Evolutionary conservation across 2,329 filamentous ascomycete species (phyloP).

Genomic region (Fusarium aywerte): DNA sequence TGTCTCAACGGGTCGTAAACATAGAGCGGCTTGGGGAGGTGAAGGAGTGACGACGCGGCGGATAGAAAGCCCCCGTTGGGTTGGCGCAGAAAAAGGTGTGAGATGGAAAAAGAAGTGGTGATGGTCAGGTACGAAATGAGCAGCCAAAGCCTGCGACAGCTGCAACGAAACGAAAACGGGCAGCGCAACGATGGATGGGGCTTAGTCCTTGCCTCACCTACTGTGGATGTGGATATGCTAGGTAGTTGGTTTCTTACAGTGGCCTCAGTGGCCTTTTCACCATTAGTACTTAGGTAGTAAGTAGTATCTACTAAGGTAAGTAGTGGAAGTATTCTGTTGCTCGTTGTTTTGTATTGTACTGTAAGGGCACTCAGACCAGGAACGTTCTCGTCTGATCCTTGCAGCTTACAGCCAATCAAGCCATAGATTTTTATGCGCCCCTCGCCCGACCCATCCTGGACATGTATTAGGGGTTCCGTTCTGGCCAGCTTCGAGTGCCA

Average conservation of each 20-base stretch:
- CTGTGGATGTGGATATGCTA: constrained; percentile 14
- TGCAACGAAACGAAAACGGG: constrained; percentile 24
- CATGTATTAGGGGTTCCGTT: constrained; percentile 43
- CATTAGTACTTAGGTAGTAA: background rate
- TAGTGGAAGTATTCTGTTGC: constrained; percentile 20
- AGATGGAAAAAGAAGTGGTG: constrained; percentile 37
- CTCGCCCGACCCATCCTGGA: constrained; percentile 19
- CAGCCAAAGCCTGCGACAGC: constrained; percentile 35
- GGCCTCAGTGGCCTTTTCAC: constrained; percentile 14
- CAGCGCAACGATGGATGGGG: constrained; percentile 32
- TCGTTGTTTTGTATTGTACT: constrained; percentile 20
- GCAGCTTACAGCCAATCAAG: constrained; percentile 35
- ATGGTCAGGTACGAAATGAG: constrained; percentile 35
- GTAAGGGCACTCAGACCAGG: constrained; percentile 3
- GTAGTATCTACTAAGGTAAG: background rate
- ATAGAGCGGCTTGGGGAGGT: constrained; percentile 21
- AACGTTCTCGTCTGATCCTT: constrained; percentile 25
- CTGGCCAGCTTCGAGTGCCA: constrained; percentile 13
- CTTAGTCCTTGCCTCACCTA: constrained; percentile 32
- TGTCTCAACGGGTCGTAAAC: constrained; percentile 11
- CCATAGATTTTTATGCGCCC: constrained; percentile 3
- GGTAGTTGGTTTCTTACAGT: constrained; percentile 16
- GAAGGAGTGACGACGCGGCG: constrained; percentile 38
- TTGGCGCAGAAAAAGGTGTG: constrained; percentile 36
- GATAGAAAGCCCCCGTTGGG: constrained; percentile 34